phyloP scores from a whole-genome alignment of 2,329 filamentous ascomycete species.

The Basipetospora chlamydospora region DNA sequence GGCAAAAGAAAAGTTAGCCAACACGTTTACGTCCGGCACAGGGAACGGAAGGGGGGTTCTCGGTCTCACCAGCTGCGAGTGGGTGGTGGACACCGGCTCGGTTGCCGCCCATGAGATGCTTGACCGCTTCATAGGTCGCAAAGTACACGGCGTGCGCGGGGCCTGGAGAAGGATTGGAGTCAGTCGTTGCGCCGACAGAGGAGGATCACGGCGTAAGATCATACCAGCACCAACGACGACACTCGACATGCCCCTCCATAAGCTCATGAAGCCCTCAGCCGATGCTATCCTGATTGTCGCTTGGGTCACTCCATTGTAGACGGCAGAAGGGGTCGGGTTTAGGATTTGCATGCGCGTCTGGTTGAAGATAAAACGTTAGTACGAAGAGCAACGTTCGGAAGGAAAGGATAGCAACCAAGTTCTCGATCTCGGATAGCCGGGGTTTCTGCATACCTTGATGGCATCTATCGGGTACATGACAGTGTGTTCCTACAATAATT shows the following conservation, averaged over 20 bases:
- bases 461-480: constrained; percentile 99
- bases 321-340: constrained; percentile 63
- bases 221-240: constrained; percentile 88
- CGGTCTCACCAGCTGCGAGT: constrained; percentile 64
- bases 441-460: constrained; percentile 57
- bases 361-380: too few relatives aligned
- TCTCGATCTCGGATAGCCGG: not conserved
- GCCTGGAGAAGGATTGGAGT: constrained; percentile 35
- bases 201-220: constrained; percentile 15
- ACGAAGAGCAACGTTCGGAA: too few relatives aligned
- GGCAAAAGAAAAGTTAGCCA: constrained; percentile 7
- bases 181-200: constrained; percentile 9
- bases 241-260: constrained; percentile 95
- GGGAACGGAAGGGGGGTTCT: not conserved
- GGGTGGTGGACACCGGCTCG: constrained; percentile 78
- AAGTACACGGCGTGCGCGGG: constrained; percentile 98
- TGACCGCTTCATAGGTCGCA: constrained; percentile 93
- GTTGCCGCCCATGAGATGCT: constrained; percentile 91
- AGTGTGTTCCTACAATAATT: constrained; percentile 63
- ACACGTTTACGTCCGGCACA: not conserved
- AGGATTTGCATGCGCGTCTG: constrained; percentile 98
- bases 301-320: constrained; percentile 83
- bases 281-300: constrained; percentile 85
- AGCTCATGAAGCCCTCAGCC: constrained; percentile 74
- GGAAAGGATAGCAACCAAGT: too few relatives aligned